These are phyloP conservation scores for Annulohypoxylon bovei DNA, from an alignment of 495 filamentous ascomycete genomes.

Conservation along the genomic window DNA sequence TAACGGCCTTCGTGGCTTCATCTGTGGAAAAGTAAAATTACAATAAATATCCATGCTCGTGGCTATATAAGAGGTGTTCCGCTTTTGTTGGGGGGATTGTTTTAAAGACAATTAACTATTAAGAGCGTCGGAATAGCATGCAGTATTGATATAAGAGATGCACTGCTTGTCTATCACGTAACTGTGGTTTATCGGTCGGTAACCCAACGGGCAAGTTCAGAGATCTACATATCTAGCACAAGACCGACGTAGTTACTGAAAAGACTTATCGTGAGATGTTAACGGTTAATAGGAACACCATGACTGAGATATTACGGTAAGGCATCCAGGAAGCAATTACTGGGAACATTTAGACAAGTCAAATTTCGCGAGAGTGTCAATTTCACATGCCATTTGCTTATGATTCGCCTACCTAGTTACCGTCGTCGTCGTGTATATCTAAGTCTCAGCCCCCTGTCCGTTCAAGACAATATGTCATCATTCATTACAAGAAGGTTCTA, in stretches of 20 bases:
- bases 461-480: slow-evolving; percentile 12
- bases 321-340: neutral
- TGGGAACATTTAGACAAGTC: neutral
- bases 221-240: neutral
- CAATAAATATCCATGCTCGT: neutral
- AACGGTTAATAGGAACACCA: neutral
- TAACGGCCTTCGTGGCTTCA: slow-evolving; percentile 85
- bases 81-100: neutral
- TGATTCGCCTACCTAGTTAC: neutral
- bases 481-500: neutral
- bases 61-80: neutral
- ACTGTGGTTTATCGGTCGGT: neutral
- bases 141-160: too few species aligned
- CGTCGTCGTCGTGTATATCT: neutral
- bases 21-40: slow-evolving; percentile 51
- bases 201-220: neutral
- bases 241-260: too few species aligned
- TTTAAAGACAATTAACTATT: neutral
- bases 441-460: neutral
- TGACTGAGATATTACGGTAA: neutral
- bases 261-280: neutral
- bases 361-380: neutral
- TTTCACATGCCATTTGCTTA: slow-evolving; percentile 8
- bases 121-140: neutral
- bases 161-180: neutral